These are phyloP conservation scores for Spinacia oleracea DNA, from an alignment of 179 eudicot genomes.

Conservation along the genomic window DNA sequence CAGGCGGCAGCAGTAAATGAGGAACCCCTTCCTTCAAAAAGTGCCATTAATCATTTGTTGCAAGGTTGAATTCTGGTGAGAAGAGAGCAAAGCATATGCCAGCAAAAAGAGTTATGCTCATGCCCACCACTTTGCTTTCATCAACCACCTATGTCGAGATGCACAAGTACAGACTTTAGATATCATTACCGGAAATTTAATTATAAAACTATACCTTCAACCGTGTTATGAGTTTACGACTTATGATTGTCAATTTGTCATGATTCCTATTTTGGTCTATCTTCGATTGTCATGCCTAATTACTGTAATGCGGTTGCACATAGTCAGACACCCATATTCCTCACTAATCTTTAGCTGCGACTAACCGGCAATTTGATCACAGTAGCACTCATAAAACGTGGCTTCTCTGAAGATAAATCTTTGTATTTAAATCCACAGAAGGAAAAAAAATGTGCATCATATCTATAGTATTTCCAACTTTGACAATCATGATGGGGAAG, in stretches of 20 bases:
- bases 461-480: too few species aligned
- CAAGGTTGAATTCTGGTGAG: constrained; percentile 87
- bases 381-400: not conserved
- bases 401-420: not conserved
- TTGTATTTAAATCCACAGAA: too few species aligned
- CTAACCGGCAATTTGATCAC: constrained; percentile 12
- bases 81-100: constrained; percentile 87
- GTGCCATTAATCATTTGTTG: constrained; percentile 93
- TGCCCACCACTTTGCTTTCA: constrained; percentile 61
- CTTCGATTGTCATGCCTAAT: not conserved
- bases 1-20: constrained; percentile 35
- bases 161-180: too few species aligned
- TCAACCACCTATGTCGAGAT: constrained; percentile 79
- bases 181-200: not conserved
- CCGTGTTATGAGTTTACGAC: not conserved
- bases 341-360: constrained; percentile 8
- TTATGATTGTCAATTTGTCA: constrained; percentile 5
- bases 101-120: constrained; percentile 78
- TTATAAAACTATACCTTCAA: constrained; percentile 1
- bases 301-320: not conserved
- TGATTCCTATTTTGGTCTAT: too few species aligned
- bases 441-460: too few species aligned
- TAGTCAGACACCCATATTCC: constrained; percentile 8
- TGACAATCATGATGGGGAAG: too few species aligned
- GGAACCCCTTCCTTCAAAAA: constrained; percentile 43